Evolutionary conservation across 768 basidiomycete genomes (phyloP).

Genomic region (Pulveroboletus sp.): DNA sequence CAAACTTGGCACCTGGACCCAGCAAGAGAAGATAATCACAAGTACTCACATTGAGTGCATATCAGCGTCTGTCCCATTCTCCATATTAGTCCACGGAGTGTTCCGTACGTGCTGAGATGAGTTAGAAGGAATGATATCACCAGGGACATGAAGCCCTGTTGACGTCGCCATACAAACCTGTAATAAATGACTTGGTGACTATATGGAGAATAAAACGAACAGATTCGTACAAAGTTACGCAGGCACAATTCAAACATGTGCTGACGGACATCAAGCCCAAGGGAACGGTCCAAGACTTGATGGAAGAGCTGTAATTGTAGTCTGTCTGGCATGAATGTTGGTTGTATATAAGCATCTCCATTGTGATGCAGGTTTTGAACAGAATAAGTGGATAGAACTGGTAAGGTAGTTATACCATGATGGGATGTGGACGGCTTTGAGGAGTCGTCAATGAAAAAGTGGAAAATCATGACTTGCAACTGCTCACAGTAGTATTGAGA

Average conservation of each 20-base stretch:
- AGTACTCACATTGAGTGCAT: not conserved
- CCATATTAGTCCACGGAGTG: not conserved
- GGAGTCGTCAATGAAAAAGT: too few relatives aligned
- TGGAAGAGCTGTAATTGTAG: not conserved
- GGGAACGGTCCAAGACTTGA: not conserved
- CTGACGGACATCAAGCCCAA: not conserved
- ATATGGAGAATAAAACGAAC: too few relatives aligned
- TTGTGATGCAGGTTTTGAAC: not conserved
- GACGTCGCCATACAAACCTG: not conserved
- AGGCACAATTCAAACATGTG: not conserved
- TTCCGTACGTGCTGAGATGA: not conserved
- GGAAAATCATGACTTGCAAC: too few relatives aligned
- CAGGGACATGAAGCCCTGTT: not conserved
- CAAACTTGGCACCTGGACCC: too few relatives aligned
- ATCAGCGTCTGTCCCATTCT: too few relatives aligned
- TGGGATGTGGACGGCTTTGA: too few relatives aligned
- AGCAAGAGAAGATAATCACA: not conserved
- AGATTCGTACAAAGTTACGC: not conserved
- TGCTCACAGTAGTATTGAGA: too few relatives aligned
- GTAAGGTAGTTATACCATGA: too few relatives aligned
- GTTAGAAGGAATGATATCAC: not conserved
- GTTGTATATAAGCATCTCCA: too few relatives aligned
- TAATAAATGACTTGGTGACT: not conserved
- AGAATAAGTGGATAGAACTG: too few relatives aligned
- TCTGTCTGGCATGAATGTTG: not conserved